phyloP scores from a whole-genome alignment of 306 rosid genomes.

The Citrullus mucosospermus region DNA sequence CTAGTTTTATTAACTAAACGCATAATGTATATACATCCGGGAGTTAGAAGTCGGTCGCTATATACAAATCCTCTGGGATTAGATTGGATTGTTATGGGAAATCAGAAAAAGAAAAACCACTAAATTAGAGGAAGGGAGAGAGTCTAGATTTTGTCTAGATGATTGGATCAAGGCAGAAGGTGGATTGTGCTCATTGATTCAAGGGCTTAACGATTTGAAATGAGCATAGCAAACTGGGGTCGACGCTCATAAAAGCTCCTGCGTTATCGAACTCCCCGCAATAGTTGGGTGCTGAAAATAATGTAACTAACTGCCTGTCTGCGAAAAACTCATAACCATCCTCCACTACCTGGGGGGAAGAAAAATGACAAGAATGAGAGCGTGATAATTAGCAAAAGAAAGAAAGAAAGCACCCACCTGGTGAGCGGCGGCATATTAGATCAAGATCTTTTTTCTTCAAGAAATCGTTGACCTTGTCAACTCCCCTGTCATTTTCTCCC shows the following conservation, averaged over 20 bases:
- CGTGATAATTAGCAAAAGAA: not conserved
- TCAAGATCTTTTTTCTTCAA: constrained; percentile 73
- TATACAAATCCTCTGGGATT: not conserved
- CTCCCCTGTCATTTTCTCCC: constrained; percentile 94
- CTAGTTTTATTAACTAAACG: not conserved
- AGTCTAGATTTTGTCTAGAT: not conserved
- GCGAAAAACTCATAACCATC: constrained; percentile 93
- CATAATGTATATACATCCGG: not conserved
- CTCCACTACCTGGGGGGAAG: constrained; percentile 60
- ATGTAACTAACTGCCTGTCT: constrained; percentile 71
- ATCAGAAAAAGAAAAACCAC: not conserved
- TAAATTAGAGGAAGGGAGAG: not conserved
- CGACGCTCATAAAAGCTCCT: constrained; percentile 81
- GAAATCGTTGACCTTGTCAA: constrained; percentile 66
- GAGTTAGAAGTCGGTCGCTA: not conserved
- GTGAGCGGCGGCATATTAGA: constrained; percentile 76
- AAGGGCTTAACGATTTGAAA: constrained; percentile 81
- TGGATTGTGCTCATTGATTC: constrained; percentile 4
- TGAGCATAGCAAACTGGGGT: constrained; percentile 65
- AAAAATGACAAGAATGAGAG: not conserved
- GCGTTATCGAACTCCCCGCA: constrained; percentile 95
- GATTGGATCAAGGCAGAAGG: not conserved
- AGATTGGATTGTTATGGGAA: not conserved
- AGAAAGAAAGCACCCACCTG: constrained; percentile 26
- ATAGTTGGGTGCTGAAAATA: constrained; percentile 87